Evolutionary conservation across 2,329 filamentous ascomycete species (phyloP), one percentile per base, ranked within the genome.

Genomic region (Penicillium sp.): DNA sequence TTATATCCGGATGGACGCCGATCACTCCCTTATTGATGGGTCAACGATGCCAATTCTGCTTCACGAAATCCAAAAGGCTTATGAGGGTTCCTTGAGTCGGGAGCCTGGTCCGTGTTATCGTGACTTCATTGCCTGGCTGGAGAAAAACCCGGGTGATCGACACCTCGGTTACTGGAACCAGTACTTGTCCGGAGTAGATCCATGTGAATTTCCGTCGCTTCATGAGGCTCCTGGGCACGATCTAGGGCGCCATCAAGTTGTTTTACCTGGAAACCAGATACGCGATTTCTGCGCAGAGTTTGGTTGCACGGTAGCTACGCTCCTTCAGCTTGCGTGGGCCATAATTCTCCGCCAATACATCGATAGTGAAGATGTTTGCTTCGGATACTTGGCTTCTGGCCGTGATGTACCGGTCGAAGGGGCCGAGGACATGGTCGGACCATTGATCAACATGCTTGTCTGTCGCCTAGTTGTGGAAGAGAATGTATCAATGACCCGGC

Each of bases 371-470:
- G 45, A 47, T 6, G 41, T 55, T 7, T 55, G 47, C 29, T 55
- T 55, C 1, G 52, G 52, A 2, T 55, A 51, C 29, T 9, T 55
- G 47, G 42, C 45, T 23, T 18, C 52, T 13, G 45, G 52, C 10
- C 52, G 52, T 2, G 52, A 51, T 55, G 50, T 51, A 2, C 41
- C 52, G 4, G 29, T 55, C 13, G 29, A 8, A 23, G 19, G 50
- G 29, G 35, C 35, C 1, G 35, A 26, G 5, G n/a, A 46, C 3
- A 42, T 51, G 2, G 32, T 29, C 11, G 52, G 52, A 2, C 47
- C 52, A 6, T 26, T 55, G 16, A 55, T 55, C 19, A 55, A 51
- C 16, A 27, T 51, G 5, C 18, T 51, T 2, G 18, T 51, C 16
- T 51, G 48, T 2, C 40, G 41, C 4, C 16, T 51, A 3, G 13